Base-by-base conservation (phyloP, 352 stramenopile species). In the Elongisporangium senticosum region DNA sequence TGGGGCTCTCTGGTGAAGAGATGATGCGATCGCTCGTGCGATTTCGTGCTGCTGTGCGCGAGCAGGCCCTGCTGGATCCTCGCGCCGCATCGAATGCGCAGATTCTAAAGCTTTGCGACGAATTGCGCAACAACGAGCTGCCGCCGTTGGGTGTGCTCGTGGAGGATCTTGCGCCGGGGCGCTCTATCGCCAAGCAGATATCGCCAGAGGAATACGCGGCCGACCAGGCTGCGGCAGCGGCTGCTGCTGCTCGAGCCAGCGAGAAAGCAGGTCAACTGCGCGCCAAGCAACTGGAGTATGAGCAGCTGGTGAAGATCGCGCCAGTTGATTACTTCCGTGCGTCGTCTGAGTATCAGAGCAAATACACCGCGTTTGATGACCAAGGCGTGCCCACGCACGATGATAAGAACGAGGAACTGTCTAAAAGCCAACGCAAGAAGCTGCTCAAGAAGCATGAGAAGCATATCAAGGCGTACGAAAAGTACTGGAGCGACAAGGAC, bases 381-480 rank as follows among this genome's bases (percentile, higher is more conserved):
- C 54, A 85, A 39, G 79, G 79, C 10, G 68, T 90, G 8, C 84
- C 84, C 1, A 81, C 69, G 13, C 64, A 83, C 17, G 79, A 86
- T 21, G 61, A 51, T 1, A 49, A 57, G 14, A 49, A 65, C n/a
- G 64, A 77, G 33, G 52, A 58, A 19, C 52, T 92, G 22, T 79
- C 68, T 20, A 92, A 94, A 51, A 89, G 69, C 13, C 78, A 87
- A 68, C 65, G 68, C 51, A 94, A 94, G 59, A 94, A 94, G 57
- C 68, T 94, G 6, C 17, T 64, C 0, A 93, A 93, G 67, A 86
- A 83, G 53, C 56, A 79, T 11, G 74, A 83, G 7, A 93, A 91
- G 53, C 78, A 93, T 56, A 64, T 68, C 22, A 87, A 87, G 55
- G 75, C 83, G 21, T 86, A 86, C 54, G 58, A 39, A 5, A 91